Evolutionary conservation across 2,329 filamentous ascomycete species (phyloP), one percentile per base, ranked within the genome.

Genomic region (Cucurbitaria berberidis): DNA sequence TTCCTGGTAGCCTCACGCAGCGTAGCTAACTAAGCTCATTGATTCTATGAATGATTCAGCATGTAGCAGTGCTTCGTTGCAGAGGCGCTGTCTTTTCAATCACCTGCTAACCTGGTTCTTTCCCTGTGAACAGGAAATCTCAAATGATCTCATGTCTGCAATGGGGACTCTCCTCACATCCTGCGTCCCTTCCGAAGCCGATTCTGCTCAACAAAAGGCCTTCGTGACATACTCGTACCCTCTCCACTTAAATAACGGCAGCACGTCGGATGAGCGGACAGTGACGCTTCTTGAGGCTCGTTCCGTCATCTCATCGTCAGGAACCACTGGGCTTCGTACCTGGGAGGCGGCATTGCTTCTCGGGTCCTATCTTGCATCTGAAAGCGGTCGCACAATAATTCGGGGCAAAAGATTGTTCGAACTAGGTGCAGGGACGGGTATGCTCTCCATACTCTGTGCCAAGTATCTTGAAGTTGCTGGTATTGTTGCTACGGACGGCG

Each of bases 291-390:
- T 89, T 13, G 90, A 93, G 74, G 86, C 86, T 27, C 84, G 86
- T 2, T 82, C 82, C 26, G 80, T 93, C 24, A 84, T 93, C 42
- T 86, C 89, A 1, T 87, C 86, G 2, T 82, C 81, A 0, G 89
- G 89, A 1, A 92, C 89, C 0, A 93, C 90, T 0, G 90, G 90
- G 1, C 80, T 90, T 21, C 83, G 90, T 29, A 93, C 90, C 0
- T 95, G 90, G 90, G 90, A 93, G 71, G 90, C 90, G 1, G 86
- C 89, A 1, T 77, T 93, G 8, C 88, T 91, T 62, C 79, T 93
- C 0, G 88, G 88, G 1, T 82, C 86, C 39, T 91, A 86, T 63
- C 82, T 93, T 19, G 84, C 63, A 3, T 73, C 73, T 27, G 57
- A 74, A 4, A 42, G 65, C 10, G 83, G 83, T n/a, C 74, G 71